Base-by-base conservation (phyloP, 2,329 filamentous ascomycete genomes). In the Penicillium occitanis region DNA sequence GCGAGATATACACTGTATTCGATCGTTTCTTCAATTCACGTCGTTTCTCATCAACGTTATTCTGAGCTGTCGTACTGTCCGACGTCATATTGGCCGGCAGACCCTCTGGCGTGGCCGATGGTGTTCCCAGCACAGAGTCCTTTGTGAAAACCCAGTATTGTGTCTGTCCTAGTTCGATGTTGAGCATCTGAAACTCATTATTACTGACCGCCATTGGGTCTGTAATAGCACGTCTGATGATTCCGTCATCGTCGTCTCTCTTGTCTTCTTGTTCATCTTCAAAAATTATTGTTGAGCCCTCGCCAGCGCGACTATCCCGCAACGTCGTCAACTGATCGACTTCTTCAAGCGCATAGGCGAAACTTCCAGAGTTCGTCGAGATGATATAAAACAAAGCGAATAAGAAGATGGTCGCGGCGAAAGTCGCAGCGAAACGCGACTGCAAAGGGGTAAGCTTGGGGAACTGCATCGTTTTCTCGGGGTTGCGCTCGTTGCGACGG, bases 1-100 rank as follows among this genome's bases (percentile, higher is more conserved):
- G 88, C 1, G 93, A 93, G 63, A 99, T 84, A 76, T 90, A 97
- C 2, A 98, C 82, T 1, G 79, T 86, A 44, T 68, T 67, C 11
- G 70, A 66, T 53, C 68, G 64, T 63, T 71, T 72, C 57, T 69
- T 69, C 50, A 65, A 25, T 28, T 67, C 66, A 3, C 35, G 19
- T 50, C 42, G 61, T 14, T 70, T 68, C 28, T 67, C 67, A 4
- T 74, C 73, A 64, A 75, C 40, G 5, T 13, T 22, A 25, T 55
- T 35, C 19, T 13, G 25, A n/a, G 17, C 22, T n/a, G 60, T 64
- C 44, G 35, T 28, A 10, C 59, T 66, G n/a, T 61, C 66, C 42
- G 66, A 71, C 6, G 66, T 68, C 13, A 67, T 28, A 71, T 68
- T 35, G 35, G 70, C 64, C 70, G 72, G 70, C 64, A 82, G 70